A percentile compares a stretch with the other conserved stretches of the same genome.
Conservation (phyloP, 1,284 basidiomycete species). For the Inonotus obliquus region DNA sequence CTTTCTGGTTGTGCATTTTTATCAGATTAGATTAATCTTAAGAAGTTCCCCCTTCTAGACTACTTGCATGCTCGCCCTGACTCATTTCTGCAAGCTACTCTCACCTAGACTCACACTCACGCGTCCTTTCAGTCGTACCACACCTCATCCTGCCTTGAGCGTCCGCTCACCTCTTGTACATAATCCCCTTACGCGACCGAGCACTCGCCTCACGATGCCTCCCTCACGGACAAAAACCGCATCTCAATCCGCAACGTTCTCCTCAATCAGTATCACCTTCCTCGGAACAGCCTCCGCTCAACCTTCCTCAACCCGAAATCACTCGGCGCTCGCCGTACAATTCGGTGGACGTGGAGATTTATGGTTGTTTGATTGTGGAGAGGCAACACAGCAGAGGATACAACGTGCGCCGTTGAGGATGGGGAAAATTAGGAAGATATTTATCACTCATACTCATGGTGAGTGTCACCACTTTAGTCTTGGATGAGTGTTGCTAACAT, state of each 20-base stretch:
- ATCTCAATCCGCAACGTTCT: conserved; percentile 23
- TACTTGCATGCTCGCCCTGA: conserved; percentile 7
- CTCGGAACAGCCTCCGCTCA: conserved; percentile 76
- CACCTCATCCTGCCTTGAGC: not conserved
- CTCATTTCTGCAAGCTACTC: conserved; percentile 2
- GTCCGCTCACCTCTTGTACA: conserved; percentile 1
- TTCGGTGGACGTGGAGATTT: conserved; percentile 50
- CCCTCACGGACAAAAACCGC: conserved; percentile 14
- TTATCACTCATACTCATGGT: conserved; percentile 93
- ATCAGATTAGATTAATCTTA: not conserved
- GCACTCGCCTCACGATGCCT: conserved; percentile 8
- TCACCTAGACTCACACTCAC: conserved; percentile 7
- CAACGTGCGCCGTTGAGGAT: conserved; percentile 69
- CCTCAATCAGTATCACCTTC: conserved; percentile 58
- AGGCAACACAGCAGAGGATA: conserved; percentile 82
- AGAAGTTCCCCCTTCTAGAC: not conserved
- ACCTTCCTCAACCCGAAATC: conserved; percentile 70
- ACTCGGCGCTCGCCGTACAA: conserved; percentile 63
- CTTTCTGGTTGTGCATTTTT: not conserved
- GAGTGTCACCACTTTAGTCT: conserved; percentile 20
- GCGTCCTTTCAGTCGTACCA: not conserved
- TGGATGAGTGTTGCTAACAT: not conserved
- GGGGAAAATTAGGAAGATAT: conserved; percentile 80
- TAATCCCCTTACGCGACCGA: not conserved
- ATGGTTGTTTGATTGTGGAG: conserved; percentile 89